A percentile compares a stretch with the other conserved stretches of the same genome.
These are phyloP conservation scores for Barnettozyma botsteinii DNA, from an alignment of 805 yeast species.

Conservation along the genomic window DNA sequence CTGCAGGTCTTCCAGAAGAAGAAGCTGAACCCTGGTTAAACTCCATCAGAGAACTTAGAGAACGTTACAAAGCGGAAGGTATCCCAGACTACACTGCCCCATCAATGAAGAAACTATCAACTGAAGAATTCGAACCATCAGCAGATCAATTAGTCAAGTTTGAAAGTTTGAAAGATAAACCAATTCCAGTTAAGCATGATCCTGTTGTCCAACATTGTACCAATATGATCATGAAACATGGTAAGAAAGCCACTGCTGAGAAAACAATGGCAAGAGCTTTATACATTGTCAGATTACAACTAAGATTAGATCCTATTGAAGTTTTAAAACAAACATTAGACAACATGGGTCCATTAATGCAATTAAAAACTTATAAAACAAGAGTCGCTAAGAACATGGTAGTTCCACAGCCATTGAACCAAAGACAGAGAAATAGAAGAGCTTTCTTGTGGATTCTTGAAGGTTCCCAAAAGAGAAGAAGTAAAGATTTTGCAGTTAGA, in stretches of 20 bases:
- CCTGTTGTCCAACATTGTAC: constrained; percentile 73
- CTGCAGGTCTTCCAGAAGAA: constrained; percentile 12
- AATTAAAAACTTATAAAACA: constrained; percentile 68
- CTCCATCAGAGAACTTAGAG: constrained; percentile 35
- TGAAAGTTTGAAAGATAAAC: constrained; percentile 40
- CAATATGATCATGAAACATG: constrained; percentile 88
- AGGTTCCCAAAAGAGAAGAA: constrained; percentile 71
- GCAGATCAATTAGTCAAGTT: constrained; percentile 58
- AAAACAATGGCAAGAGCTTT: constrained; percentile 69
- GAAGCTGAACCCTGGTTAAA: constrained; percentile 40
- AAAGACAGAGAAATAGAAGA: constrained; percentile 76
- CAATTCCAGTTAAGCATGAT: constrained; percentile 59
- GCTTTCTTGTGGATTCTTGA: constrained; percentile 92
- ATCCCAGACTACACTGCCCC: constrained; percentile 27
- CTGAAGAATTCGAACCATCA: constrained; percentile 47
- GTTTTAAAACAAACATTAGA: constrained; percentile 72
- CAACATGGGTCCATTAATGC: constrained; percentile 77
- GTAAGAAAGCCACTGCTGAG: constrained; percentile 78
- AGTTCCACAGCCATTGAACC: constrained; percentile 78
- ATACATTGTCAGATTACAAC: constrained; percentile 66
- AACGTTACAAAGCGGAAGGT: constrained; percentile 28
- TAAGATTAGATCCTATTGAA: constrained; percentile 74
- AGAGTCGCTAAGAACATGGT: constrained; percentile 79
- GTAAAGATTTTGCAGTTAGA: constrained; percentile 79
- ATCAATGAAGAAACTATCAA: constrained; percentile 19